Evolutionary conservation across 2,329 filamentous ascomycete species (phyloP), one percentile per base, ranked within the genome.

Genomic region (Pseudocercospora crystallina): DNA sequence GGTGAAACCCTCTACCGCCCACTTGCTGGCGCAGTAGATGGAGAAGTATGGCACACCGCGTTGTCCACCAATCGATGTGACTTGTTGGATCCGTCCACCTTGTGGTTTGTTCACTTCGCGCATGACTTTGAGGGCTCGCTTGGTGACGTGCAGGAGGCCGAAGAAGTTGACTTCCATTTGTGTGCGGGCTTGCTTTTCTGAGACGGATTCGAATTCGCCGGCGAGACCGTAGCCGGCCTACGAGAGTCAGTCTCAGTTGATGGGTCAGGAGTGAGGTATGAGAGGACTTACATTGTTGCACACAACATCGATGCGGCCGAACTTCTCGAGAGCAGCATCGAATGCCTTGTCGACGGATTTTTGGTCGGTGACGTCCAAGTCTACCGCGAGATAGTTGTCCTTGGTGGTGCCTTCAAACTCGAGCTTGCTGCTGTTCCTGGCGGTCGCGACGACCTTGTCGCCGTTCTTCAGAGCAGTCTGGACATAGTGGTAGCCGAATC

Each of bases 81-180:
- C 65, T 52, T 83, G 78, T 33, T 81, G 66, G 10, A 84, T 76
- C 5, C 79, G 65, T 7, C 80, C 80, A 2, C 80, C 79, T 54
- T 57, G 36, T 43, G 73, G 75, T 14, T 57, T 58, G 68, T 61
- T 78, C 64, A 54, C 68, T 52, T 70, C 70, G n/a, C 73, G 66
- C 72, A 76, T 73, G n/a, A 64, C 62, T 49, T 73, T 65, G 53
- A 76, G 65, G 1, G 73, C 73, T 54, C 67, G 70, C 38, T 71
- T 68, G 5, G 80, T 82, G 1, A 82, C 76, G 38, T 78, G 72
- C 4, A 83, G 63, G 1, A 82, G 65, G 2, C 82, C 81, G 49
- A 80, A 82, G 61, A 83, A 79, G 59, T 85, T 84, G 52, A 80
- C 74, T 43, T 85, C 78, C 65, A 84, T 76, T 59, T 83, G 77